These are phyloP conservation scores for Stachybotrys chartarum DNA, from an alignment of 2,329 filamentous ascomycete species.

Conservation along the genomic window DNA sequence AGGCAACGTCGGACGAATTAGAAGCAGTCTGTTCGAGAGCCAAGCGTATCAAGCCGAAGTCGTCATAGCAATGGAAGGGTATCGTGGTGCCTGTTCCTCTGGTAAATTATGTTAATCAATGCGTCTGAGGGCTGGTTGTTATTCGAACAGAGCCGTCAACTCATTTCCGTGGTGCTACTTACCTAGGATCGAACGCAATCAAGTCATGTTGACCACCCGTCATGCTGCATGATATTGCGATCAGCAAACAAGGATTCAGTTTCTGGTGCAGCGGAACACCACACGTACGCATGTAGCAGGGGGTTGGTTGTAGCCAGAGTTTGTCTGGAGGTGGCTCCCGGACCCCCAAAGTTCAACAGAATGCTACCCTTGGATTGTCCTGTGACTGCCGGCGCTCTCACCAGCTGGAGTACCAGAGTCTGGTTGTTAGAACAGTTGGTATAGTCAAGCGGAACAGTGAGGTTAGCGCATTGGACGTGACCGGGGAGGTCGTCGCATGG, in stretches of 20 bases:
- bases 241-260: background rate
- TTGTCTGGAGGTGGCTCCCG: constrained; percentile 7
- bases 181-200: constrained; percentile 18
- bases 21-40: background rate
- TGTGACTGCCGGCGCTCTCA: constrained; percentile 3
- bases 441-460: constrained; percentile 11
- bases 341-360: constrained; percentile 21
- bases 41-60: background rate
- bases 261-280: background rate
- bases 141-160: background rate
- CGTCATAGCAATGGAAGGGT: constrained; percentile 15
- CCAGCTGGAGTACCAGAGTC: constrained; percentile 4
- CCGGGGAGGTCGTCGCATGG: background rate
- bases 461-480: constrained; percentile 8
- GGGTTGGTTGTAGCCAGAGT: constrained; percentile 2
- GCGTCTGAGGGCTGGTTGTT: background rate
- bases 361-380: constrained; percentile 19
- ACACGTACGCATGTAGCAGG: background rate
- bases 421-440: constrained; percentile 3
- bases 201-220: constrained; percentile 18
- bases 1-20: constrained; percentile 11
- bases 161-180: background rate
- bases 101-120: background rate
- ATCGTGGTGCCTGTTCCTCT: constrained; percentile 19
- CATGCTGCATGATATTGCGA: constrained; percentile 4